Evolutionary conservation across 139 green algal genomes (phyloP), one percentile per base, ranked within the genome.

Genomic region (Nannochloris sp.): DNA sequence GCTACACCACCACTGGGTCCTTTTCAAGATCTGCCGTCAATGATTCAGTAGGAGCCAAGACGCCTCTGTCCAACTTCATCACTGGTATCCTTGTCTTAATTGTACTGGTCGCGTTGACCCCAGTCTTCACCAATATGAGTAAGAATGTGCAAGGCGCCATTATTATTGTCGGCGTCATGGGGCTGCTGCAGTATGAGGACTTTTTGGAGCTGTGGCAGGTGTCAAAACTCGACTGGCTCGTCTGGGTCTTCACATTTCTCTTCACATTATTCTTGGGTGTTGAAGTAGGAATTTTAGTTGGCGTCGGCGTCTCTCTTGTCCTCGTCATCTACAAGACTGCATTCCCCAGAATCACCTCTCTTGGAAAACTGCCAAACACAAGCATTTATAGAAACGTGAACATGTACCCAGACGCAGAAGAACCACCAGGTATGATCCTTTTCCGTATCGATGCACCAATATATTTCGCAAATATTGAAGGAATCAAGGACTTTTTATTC

Each of bases 21-120:
- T 96, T 96, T 74, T 90, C 80, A 1, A 82, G 89, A 44, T 90
- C 88, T 2, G 82, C 89, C 0, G 83, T 96, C 24, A 89, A 81
- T 61, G 74, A 90, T 80, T 61, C 54, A 2, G 31, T 75, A 24
- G 79, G 80, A n/a, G 72, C 72, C 44, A 69, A 75, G 60, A 82
- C 78, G 0, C 71, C 69, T n/a, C 55, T 94, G 7, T 78, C 84
- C 11, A 71, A 73, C 19, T 29, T 86, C 14, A 59, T 80, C 19
- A 76, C 69, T 40, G 79, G 73, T 44, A 60, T 85, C 54, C 61
- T 88, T 10, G 79, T 94, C 4, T 75, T 83, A 55, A 74, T 92
- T 48, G 73, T 84, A 21, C 78, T 94, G 48, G 65, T 92, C 50
- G 82, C 83, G 59, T 55, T 90, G 29, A 91, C 86, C 10, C 70